A percentile compares a stretch with the other conserved stretches of the same genome.
These are phyloP conservation scores for Geotrichum reessii DNA, from an alignment of 1,139 yeast genomes.

Conservation along the genomic window DNA sequence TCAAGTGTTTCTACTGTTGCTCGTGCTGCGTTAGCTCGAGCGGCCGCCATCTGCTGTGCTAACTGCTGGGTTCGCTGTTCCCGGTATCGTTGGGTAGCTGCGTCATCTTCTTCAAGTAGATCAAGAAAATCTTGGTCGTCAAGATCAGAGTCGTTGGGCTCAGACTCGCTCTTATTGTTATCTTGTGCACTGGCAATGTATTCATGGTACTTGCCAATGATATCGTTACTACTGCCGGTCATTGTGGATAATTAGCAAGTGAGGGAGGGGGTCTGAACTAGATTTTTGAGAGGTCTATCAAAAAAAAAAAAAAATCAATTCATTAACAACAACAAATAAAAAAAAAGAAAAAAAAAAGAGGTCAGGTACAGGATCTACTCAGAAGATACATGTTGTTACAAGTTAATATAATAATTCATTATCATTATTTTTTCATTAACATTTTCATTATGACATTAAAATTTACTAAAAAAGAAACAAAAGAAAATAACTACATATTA, in stretches of 20 bases:
- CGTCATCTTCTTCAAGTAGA: conserved; percentile 62
- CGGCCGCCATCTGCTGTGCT: conserved; percentile 1
- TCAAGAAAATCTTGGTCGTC: conserved; percentile 34
- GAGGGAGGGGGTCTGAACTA: no score
- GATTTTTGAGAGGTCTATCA: no score
- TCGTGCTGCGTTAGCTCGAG: background rate
- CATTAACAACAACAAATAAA: no score
- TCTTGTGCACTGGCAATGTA: background rate
- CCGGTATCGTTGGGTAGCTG: conserved; percentile 53
- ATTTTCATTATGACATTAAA: no score
- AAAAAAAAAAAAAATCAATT: no score
- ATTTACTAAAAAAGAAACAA: no score
- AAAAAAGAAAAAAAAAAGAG: no score
- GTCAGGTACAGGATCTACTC: no score
- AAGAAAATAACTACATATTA: no score
- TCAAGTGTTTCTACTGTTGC: conserved; percentile 14
- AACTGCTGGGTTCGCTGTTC: conserved; percentile 49
- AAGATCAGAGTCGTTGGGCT: conserved; percentile 21
- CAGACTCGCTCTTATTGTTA: background rate
- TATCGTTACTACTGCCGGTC: background rate
- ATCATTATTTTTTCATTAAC: no score
- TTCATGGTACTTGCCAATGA: background rate
- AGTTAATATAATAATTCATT: no score
- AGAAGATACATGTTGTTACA: no score
- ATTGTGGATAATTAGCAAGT: background rate